Evolutionary conservation across 1,284 basidiomycete species (phyloP).

Genomic region (Entoloma clypeatum): DNA sequence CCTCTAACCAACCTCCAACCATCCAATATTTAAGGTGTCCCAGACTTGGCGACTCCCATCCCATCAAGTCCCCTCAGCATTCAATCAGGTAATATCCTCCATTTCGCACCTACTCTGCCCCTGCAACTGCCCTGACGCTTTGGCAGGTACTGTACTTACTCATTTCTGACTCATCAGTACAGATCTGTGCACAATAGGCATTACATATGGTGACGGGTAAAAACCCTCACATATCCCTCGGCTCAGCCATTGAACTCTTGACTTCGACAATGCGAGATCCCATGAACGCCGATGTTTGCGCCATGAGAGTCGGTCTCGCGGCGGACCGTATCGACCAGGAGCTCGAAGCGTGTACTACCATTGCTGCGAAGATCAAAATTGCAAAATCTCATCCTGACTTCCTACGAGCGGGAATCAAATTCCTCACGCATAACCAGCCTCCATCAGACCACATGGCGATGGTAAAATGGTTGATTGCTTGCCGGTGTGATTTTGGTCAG

Average conservation of each 20-base stretch:
- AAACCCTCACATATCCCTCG: not conserved
- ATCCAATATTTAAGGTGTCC: too few relatives aligned
- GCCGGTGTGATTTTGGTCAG: slow-evolving; percentile 2
- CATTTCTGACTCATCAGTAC: too few relatives aligned
- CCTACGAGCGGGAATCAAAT: slow-evolving; percentile 13
- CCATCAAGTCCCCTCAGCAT: too few relatives aligned
- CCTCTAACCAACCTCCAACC: too few relatives aligned
- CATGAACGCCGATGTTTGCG: slow-evolving; percentile 4
- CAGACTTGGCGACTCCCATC: too few relatives aligned
- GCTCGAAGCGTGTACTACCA: slow-evolving; percentile 8
- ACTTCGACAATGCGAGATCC: slow-evolving; percentile 11
- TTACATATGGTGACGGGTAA: not conserved
- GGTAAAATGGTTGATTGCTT: slow-evolving; percentile 2
- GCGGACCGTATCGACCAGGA: slow-evolving; percentile 14
- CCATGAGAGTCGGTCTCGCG: slow-evolving; percentile 10
- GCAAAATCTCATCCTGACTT: slow-evolving; percentile 14
- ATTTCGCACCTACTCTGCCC: too few relatives aligned
- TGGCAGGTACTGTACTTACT: too few relatives aligned
- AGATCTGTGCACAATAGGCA: too few relatives aligned
- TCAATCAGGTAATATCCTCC: too few relatives aligned
- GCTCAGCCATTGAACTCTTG: slow-evolving; percentile 11
- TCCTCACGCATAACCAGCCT: slow-evolving; percentile 11
- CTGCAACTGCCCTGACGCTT: too few relatives aligned
- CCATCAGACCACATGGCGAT: slow-evolving; percentile 4
- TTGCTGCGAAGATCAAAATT: slow-evolving; percentile 13